Percentiles rank a stretch among this genome's conserved stretches.
These are phyloP conservation scores for Epithele typhae DNA, from an alignment of 768 basidiomycete species.

Conservation along the genomic window DNA sequence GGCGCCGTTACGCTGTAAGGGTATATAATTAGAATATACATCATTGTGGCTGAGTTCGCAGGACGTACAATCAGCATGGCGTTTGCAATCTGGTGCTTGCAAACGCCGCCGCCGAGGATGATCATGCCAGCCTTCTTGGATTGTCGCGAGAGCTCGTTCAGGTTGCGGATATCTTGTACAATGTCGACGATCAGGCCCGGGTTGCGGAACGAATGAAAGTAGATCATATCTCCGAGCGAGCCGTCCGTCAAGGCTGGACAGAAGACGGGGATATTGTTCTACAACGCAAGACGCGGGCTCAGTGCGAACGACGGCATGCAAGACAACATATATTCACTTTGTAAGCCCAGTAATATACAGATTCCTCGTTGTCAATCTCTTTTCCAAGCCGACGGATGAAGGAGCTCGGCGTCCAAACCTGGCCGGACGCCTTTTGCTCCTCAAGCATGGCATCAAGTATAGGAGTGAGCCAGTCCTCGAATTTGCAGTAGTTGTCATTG, in stretches of 20 bases:
- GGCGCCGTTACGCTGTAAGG: conserved; percentile 87
- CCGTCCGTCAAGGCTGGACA: conserved; percentile 98
- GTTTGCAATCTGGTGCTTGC: conserved; percentile 99
- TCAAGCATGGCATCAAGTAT: conserved; percentile 86
- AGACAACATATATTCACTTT: conserved; percentile 61
- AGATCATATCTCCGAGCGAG: conserved; percentile 98
- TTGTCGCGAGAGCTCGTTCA: conserved; percentile 86
- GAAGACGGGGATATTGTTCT: conserved; percentile 99
- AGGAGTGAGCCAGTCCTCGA: conserved; percentile 98
- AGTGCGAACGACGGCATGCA: conserved; percentile 21
- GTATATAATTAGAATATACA: conserved; percentile 5
- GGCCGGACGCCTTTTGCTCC: conserved; percentile 72
- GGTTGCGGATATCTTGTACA: conserved; percentile 84
- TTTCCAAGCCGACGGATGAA: conserved; percentile 93
- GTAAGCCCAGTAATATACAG: conserved; percentile 99
- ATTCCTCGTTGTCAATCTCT: conserved; percentile 95
- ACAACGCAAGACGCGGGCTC: conserved; percentile 21
- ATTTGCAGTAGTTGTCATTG: conserved; percentile 98
- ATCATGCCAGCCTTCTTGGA: conserved; percentile 98
- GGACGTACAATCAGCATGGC: conserved; percentile 91
- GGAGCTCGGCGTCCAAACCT: conserved; percentile 88
- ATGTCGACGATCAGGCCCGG: conserved; percentile 89
- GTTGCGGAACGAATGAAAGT: conserved; percentile 92
- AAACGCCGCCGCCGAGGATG: conserved; percentile 94
- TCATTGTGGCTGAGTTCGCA: background rate